Percentiles rank a stretch among this genome's conserved stretches.
These are phyloP conservation scores for Saccharomyces uvarum DNA, from an alignment of 1,139 yeast species.

Conservation along the genomic window DNA sequence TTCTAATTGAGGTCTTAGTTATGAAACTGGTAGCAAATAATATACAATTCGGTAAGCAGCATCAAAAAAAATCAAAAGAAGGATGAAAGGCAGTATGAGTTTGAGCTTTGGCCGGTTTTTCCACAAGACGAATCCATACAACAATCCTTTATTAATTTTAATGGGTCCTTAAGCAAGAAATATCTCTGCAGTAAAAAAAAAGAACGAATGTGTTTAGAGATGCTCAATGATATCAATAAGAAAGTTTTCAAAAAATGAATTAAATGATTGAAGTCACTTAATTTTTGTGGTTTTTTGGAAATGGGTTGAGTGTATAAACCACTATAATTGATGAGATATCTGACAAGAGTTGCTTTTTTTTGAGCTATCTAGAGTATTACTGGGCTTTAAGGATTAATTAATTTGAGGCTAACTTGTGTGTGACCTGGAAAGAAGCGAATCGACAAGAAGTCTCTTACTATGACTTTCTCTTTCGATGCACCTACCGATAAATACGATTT, in stretches of 20 bases:
- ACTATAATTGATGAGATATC: not conserved
- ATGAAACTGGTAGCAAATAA: not conserved
- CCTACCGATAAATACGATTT: not conserved
- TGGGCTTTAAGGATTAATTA: not conserved
- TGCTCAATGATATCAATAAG: slow-evolving; percentile 2
- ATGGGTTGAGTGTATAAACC: slow-evolving; percentile 4
- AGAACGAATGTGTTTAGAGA: slow-evolving; percentile 2
- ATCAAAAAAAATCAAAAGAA: not conserved
- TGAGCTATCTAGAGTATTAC: not conserved
- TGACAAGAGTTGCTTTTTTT: not conserved
- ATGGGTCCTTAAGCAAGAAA: not conserved
- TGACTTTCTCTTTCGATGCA: not conserved
- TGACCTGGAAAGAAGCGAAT: not conserved
- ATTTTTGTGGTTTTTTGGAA: slow-evolving; percentile 10
- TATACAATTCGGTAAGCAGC: not conserved
- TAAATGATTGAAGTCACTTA: slow-evolving; percentile 14
- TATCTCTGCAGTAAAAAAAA: slow-evolving; percentile 1
- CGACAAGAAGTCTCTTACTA: not conserved
- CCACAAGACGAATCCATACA: not conserved
- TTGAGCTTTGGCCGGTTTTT: not conserved
- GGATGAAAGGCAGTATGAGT: not conserved
- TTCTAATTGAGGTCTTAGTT: not conserved
- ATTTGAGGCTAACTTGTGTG: not conserved
- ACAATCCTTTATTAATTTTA: not conserved
- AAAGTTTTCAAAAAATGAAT: slow-evolving; percentile 7